Evolutionary conservation across 176 grass and related monocot genomes (phyloP).

Genomic region (Carex cristatella): DNA sequence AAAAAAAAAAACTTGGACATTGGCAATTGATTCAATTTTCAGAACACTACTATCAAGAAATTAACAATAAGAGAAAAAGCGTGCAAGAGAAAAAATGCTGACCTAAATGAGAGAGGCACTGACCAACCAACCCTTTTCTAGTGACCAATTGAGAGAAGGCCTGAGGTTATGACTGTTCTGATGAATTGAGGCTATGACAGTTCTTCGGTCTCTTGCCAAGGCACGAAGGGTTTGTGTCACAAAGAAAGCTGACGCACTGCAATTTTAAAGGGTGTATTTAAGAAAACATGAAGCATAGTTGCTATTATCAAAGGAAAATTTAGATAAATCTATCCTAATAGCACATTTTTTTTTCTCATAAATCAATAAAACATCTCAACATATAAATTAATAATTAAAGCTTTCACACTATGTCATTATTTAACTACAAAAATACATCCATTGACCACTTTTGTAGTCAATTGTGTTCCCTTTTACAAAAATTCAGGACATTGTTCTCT

Average conservation of each 20-base stretch:
- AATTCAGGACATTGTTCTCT: neutral
- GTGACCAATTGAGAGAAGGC: too few relatives aligned
- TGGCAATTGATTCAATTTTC: too few relatives aligned
- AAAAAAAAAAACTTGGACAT: too few relatives aligned
- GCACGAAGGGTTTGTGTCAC: conserved; percentile 89
- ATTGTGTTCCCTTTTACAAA: neutral
- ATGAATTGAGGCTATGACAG: conserved; percentile 88
- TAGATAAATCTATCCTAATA: neutral
- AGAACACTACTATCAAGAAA: too few relatives aligned
- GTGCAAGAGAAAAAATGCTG: too few relatives aligned
- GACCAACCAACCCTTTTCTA: too few relatives aligned
- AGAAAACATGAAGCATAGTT: neutral
- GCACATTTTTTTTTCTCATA: neutral
- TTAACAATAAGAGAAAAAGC: too few relatives aligned
- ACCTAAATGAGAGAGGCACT: too few relatives aligned
- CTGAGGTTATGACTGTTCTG: too few relatives aligned
- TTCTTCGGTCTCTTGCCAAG: conserved; percentile 87
- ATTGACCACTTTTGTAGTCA: neutral
- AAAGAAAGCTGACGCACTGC: conserved; percentile 96
- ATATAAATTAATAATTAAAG: too few relatives aligned
- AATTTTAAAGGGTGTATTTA: neutral
- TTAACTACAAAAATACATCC: too few relatives aligned
- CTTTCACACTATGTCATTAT: too few relatives aligned
- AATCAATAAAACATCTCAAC: conserved; percentile 8
- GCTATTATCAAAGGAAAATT: neutral